phyloP scores from a whole-genome alignment of 2,329 filamentous ascomycete genomes.

The Cladosporium sphaerospermum region DNA sequence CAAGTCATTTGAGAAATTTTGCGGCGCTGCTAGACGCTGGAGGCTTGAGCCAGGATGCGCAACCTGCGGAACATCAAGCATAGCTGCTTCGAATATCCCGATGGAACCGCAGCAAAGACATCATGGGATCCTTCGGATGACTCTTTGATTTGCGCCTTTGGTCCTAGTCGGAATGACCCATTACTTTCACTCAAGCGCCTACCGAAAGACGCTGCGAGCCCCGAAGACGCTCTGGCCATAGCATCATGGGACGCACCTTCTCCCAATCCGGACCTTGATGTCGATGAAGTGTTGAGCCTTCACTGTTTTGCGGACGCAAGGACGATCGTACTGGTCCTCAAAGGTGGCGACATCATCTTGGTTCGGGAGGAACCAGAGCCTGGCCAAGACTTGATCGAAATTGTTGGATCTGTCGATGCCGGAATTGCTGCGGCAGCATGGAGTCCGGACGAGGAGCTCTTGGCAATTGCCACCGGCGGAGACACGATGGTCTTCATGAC shows the following conservation, averaged over 20 bases:
- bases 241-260: conserved; percentile 86
- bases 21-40: no score
- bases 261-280: conserved; percentile 65
- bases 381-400: conserved; percentile 78
- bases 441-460: conserved; percentile 90
- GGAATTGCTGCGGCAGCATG: conserved; percentile 85
- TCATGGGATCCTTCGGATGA: conserved; percentile 81
- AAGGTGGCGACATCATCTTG: conserved; percentile 83
- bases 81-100: conserved; percentile 54
- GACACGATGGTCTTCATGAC: conserved; percentile 88
- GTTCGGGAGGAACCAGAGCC: conserved; percentile 65
- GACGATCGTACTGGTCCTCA: conserved; percentile 74
- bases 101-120: conserved; percentile 58
- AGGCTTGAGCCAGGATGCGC: conserved; percentile 56
- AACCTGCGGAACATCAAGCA: conserved; percentile 78
- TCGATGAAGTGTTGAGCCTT: conserved; percentile 70
- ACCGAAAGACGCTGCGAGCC: conserved; percentile 35
- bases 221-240: conserved; percentile 47
- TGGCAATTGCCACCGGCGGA: conserved; percentile 74
- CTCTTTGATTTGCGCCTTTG: conserved; percentile 75
- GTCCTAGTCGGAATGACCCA: conserved; percentile 64
- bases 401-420: conserved; percentile 87
- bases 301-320: conserved; percentile 79
- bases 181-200: conserved; percentile 65
- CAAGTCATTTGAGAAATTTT: no score